Percentiles rank a stretch among this genome's conserved stretches.
Evolutionary conservation across 257 asterid species (phyloP).

Genomic region (Solanum sitiens): DNA sequence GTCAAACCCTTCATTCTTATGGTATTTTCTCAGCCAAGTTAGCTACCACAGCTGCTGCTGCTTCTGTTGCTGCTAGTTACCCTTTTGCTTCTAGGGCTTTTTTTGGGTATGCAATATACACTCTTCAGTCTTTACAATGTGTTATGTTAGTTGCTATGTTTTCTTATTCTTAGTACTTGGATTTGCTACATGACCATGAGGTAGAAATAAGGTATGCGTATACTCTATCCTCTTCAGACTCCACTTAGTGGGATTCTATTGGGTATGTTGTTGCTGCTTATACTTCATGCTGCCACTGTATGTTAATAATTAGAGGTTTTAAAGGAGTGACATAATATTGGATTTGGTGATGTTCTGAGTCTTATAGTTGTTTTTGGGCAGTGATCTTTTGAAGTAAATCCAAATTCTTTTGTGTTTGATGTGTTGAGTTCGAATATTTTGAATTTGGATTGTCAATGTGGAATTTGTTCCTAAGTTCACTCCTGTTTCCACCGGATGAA

Average conservation of each 20-base stretch:
- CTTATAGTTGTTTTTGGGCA: neutral
- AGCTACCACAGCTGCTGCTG: slow-evolving; percentile 35
- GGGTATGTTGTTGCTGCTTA: neutral
- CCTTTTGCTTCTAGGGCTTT: slow-evolving; percentile 56
- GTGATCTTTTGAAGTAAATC: neutral
- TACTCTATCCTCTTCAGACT: no score
- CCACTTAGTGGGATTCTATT: no score
- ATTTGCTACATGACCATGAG: no score
- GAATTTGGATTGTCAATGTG: neutral
- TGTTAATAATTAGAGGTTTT: neutral
- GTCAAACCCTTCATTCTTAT: slow-evolving; percentile 32
- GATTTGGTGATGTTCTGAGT: neutral
- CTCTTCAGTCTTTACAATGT: neutral
- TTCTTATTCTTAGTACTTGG: no score
- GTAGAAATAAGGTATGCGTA: no score
- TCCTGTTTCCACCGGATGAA: neutral
- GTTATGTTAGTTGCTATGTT: neutral
- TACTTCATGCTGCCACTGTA: neutral
- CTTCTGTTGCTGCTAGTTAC: slow-evolving; percentile 30
- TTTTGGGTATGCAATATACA: slow-evolving; percentile 25
- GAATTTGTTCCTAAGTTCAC: neutral
- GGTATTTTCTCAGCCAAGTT: slow-evolving; percentile 33
- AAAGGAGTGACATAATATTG: neutral
- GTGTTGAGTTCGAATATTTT: neutral
- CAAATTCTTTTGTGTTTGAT: neutral